A percentile compares a stretch with the other conserved stretches of the same genome.
phyloP scores from a whole-genome alignment of 2,329 filamentous ascomycete species.

The Ramichloridium luteum region DNA sequence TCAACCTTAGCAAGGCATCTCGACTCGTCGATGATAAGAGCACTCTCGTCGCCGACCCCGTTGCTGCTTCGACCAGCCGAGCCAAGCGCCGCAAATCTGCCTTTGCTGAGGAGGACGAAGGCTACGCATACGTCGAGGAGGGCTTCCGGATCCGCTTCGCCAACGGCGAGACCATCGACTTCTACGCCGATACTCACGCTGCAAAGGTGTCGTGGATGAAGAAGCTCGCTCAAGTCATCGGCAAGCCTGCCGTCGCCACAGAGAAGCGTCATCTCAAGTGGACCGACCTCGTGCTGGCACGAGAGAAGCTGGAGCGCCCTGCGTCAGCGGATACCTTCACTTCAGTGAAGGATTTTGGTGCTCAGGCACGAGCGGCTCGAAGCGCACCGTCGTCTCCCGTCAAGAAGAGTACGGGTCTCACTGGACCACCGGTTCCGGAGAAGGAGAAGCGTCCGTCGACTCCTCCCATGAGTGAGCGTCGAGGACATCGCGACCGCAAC shows the following conservation, averaged over 20 bases:
- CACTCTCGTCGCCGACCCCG: slow-evolving; percentile 67
- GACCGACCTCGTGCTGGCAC: slow-evolving; percentile 47
- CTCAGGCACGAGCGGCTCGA: slow-evolving; percentile 12
- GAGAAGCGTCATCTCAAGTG: slow-evolving; percentile 28
- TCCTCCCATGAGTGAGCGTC: slow-evolving; percentile 22
- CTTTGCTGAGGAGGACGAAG: slow-evolving; percentile 96
- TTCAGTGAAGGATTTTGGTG: slow-evolving; percentile 20
- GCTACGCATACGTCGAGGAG: slow-evolving; percentile 99
- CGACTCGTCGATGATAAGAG: slow-evolving; percentile 88
- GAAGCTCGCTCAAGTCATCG: slow-evolving; percentile 60
- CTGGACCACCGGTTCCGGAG: slow-evolving; percentile 8
- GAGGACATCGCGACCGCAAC: slow-evolving; percentile 21
- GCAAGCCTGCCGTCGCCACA: slow-evolving; percentile 39
- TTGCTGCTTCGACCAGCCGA: slow-evolving; percentile 43
- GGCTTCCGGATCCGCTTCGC: slow-evolving; percentile 97
- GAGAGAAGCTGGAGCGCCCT: slow-evolving; percentile 23
- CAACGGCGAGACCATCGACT: slow-evolving; percentile 96
- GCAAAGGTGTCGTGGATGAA: slow-evolving; percentile 95
- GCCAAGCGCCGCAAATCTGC: slow-evolving; percentile 67
- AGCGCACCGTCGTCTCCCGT: slow-evolving; percentile 8
- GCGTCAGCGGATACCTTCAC: slow-evolving; percentile 4
- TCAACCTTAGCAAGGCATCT: slow-evolving; percentile 86
- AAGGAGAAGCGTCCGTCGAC: slow-evolving; percentile 16
- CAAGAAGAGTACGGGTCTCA: too few species aligned
- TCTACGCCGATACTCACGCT: slow-evolving; percentile 79